Conservation (phyloP, 1,284 basidiomycete genomes). For the Cryptococcus hybrid region DNA sequence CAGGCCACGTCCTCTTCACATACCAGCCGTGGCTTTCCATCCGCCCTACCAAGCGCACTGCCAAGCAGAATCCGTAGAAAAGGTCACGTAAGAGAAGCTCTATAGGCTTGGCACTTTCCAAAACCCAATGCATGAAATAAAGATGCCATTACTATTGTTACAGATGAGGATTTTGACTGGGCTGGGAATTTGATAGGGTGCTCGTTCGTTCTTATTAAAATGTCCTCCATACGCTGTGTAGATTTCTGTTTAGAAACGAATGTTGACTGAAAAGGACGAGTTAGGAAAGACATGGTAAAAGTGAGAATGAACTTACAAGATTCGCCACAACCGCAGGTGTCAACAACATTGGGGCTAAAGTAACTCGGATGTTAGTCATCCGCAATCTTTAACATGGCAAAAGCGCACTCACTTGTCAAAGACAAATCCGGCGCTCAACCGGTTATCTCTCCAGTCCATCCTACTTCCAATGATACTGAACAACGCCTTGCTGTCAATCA, state of each 20-base stretch:
- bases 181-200: too few species aligned
- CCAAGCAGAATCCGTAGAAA: too few species aligned
- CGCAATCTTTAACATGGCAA: background rate
- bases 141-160: too few species aligned
- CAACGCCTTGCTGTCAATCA: conserved; percentile 95
- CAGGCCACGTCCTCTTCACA: too few species aligned
- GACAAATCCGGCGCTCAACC: conserved; percentile 59
- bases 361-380: background rate
- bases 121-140: too few species aligned
- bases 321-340: conserved; percentile 49
- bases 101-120: too few species aligned
- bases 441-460: conserved; percentile 98
- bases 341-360: conserved; percentile 42
- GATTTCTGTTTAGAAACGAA: conserved; percentile 4
- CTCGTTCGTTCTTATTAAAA: too few species aligned
- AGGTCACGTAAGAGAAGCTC: too few species aligned
- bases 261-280: conserved; percentile 8
- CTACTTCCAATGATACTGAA: conserved; percentile 98
- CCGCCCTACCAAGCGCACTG: too few species aligned
- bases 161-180: too few species aligned
- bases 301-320: conserved; percentile 30
- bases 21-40: too few species aligned
- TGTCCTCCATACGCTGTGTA: too few species aligned
- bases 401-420: conserved; percentile 43
- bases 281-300: background rate